Evolutionary conservation across 805 yeast species (phyloP), one percentile per base, ranked within the genome.

Genomic region (Jamesozyma rosinii): DNA sequence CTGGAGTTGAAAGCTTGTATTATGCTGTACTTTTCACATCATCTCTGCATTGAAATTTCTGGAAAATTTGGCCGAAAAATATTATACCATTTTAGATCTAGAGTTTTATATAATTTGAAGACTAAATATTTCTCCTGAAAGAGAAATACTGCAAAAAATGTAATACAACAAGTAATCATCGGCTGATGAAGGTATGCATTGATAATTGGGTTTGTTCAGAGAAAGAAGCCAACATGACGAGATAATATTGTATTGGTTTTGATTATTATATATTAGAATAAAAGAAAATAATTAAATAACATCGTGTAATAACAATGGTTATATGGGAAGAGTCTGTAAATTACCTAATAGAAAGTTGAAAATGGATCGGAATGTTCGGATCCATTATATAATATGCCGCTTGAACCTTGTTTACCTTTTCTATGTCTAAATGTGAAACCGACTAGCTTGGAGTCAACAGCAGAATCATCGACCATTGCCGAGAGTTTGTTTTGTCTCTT

Each of bases 371-470:
- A 60, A 38, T 59, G 61, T 45, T 58, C 64, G 11, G 62, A 54
- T 6, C 66, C 66, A 32, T 61, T 60, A 37, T 50, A 63, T 5
- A 63, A 45, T 6, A 63, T 55, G 43, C 67, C 67, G 37, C 66
- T 63, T 3, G 66, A 60, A 13, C 67, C 67, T 47, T 59, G 61
- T 41, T 63, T 62, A 20, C 67, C 66, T 37, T 67, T 68, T 48
- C 68, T 83, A 63, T 94, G 98, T 64, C 86, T 84, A 68, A 87
- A 92, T 1, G 99, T 92, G 65, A 92, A 92, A 0, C 99, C 99
- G 46, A 90, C 86, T 61, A 92, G 84, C 55, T 82, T 81, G 43
- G 84, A 81, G 47, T 75, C 74, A 27, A 75, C 78, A 19, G 79
- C 70, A 29, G 75, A 69, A 44, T 74, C 71, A 35, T 73, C 73